A percentile compares a stretch with the other conserved stretches of the same genome.
Evolutionary conservation across 352 stramenopile species (phyloP).

Genomic region (Globisporangium recalcitrans): DNA sequence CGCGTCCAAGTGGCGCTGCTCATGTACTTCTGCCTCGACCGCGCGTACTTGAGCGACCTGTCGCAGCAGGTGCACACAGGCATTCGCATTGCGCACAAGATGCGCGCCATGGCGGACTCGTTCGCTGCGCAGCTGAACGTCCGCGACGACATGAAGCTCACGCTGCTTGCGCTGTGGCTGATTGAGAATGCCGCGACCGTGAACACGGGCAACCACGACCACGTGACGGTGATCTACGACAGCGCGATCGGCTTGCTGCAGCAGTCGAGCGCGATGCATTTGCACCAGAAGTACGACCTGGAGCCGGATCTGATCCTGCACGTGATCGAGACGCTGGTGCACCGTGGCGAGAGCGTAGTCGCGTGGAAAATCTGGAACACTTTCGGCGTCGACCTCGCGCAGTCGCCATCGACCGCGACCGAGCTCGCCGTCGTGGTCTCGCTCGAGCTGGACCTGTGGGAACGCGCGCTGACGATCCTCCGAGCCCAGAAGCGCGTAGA

Average conservation of each 20-base stretch:
- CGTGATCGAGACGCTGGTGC: constrained; percentile 72
- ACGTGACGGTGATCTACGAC: constrained; percentile 61
- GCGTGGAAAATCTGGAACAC: constrained; percentile 86
- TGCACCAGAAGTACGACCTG: constrained; percentile 71
- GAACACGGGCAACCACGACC: constrained; percentile 54
- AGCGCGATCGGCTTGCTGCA: constrained; percentile 52
- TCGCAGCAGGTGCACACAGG: constrained; percentile 46
- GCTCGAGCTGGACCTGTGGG: constrained; percentile 71
- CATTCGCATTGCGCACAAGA: constrained; percentile 50
- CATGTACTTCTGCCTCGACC: constrained; percentile 77
- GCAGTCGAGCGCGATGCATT: constrained; percentile 67
- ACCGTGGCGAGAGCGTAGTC: constrained; percentile 64
- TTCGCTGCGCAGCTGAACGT: constrained; percentile 68
- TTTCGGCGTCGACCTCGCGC: constrained; percentile 55
- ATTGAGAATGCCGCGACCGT: constrained; percentile 76
- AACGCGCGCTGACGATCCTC: constrained; percentile 58
- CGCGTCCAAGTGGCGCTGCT: constrained; percentile 65
- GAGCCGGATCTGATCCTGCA: constrained; percentile 68
- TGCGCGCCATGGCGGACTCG: constrained; percentile 58
- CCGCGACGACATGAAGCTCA: constrained; percentile 80
- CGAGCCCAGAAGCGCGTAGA: constrained; percentile 53
- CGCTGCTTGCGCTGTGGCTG: constrained; percentile 69
- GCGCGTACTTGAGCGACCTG: constrained; percentile 55
- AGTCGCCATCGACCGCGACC: constrained; percentile 41
- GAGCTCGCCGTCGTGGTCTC: constrained; percentile 77